Evolutionary conservation across 352 stramenopile genomes (phyloP).

Genomic region (Ochromonadaceae sp.): DNA sequence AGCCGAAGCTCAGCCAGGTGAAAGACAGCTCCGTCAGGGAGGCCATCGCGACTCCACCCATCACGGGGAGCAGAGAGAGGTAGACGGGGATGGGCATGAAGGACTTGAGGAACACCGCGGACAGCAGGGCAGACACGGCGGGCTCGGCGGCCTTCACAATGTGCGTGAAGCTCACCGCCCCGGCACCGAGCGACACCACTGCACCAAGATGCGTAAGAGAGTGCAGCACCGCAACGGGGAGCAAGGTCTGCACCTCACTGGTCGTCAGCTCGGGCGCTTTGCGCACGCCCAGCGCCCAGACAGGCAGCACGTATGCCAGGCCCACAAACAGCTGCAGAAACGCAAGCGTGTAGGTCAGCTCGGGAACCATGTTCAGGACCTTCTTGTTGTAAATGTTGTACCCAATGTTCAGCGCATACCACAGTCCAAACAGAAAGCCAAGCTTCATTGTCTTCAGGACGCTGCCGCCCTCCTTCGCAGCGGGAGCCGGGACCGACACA

Average conservation of each 20-base stretch:
- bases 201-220: conserved; percentile 53
- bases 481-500: too few species aligned
- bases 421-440: conserved; percentile 35
- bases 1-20: conserved; percentile 46
- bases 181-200: conserved; percentile 55
- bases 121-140: conserved; percentile 47
- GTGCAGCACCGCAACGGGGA: conserved; percentile 48
- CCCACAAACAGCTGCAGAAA: conserved; percentile 33
- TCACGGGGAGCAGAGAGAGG: conserved; percentile 54
- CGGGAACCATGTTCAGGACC: conserved; percentile 32
- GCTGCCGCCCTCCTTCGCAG: too few species aligned
- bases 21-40: conserved; percentile 68
- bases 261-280: conserved; percentile 18
- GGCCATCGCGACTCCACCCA: conserved; percentile 55
- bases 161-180: conserved; percentile 58
- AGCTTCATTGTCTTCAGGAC: conserved; percentile 27
- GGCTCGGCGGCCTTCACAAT: conserved; percentile 65
- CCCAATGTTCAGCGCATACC: conserved; percentile 37
- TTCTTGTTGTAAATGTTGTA: conserved; percentile 44
- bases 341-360: conserved; percentile 34
- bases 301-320: conserved; percentile 29
- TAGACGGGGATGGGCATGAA: conserved; percentile 51
- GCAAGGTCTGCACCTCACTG: conserved; percentile 27
- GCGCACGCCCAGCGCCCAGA: conserved; percentile 30
- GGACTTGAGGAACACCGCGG: conserved; percentile 46